Evolutionary conservation across 306 rosid species (phyloP), one percentile per base, ranked within the genome.

Genomic region (Trichosanthes cucumerina): DNA sequence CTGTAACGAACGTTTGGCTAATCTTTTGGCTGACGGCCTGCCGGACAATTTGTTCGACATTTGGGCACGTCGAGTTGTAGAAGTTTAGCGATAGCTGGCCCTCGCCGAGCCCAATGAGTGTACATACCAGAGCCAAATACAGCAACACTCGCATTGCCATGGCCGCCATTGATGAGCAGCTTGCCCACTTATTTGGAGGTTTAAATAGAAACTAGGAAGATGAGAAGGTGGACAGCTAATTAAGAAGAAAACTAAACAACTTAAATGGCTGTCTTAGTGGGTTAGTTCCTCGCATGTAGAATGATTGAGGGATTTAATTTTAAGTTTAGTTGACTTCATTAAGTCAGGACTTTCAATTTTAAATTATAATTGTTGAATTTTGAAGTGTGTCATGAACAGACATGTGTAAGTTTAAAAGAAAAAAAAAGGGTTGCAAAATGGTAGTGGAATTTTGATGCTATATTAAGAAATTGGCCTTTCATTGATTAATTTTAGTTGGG

Each of bases 61-160:
- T 92, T 63, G 94, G 93, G 84, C 97, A 94, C 6, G 80, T 84
- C 3, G 79, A 79, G 11, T 76, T 16, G 46, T 92, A 94, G 84
- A 90, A 92, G 76, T 86, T 88, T 15, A 11, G 8, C 9, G 38
- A 24, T 12, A 59, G 65, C 65, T 59, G 65, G 3, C 34, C 19
- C 1, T 59, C 18, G 14, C 3, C 65, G 9, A 59, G 36, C 2
- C 18, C 36, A 10, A 59, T 24, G 36, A 26, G 19, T 6, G 26
- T 13, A 15, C 38, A 59, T 2, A 59, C 4, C 9, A 59, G 66
- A 59, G 66, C 38, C 16, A 59, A 26, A 26, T 5, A 26, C 19
- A 26, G 2, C 19, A 12, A 16, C 36, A 24, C 65, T 26, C 36
- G 65, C 65, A 59, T 59, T 26, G 36, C 65, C 16, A 24, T 28